phyloP scores from a whole-genome alignment of 148 eudicot species.

The Cornus kousa region DNA sequence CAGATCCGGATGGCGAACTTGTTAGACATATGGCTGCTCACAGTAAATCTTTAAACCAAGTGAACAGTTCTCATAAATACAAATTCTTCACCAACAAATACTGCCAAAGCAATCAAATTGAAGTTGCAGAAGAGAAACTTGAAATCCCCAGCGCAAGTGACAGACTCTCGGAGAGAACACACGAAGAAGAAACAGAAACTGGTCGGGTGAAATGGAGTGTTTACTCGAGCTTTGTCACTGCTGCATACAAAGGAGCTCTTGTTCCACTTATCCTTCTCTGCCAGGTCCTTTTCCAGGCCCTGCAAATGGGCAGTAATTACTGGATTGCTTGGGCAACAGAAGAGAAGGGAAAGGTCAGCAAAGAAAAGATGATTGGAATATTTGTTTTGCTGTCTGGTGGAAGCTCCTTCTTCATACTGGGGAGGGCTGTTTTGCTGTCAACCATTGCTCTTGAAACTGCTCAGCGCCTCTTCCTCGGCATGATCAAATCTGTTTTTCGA shows the following conservation, averaged over 20 bases:
- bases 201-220: slow-evolving; percentile 70
- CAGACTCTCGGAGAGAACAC: slow-evolving; percentile 25
- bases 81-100: slow-evolving; percentile 12
- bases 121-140: slow-evolving; percentile 41
- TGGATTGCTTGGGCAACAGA: slow-evolving; percentile 95
- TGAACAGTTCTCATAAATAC: slow-evolving; percentile 36
- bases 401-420: slow-evolving; percentile 77
- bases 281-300: slow-evolving; percentile 68
- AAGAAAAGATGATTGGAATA: slow-evolving; percentile 47
- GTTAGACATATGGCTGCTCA: slow-evolving; percentile 73
- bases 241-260: slow-evolving; percentile 82
- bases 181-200: slow-evolving; percentile 59
- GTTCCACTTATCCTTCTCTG: slow-evolving; percentile 74
- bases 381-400: slow-evolving; percentile 68
- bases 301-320: slow-evolving; percentile 84
- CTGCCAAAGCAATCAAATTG: slow-evolving; percentile 27
- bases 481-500: slow-evolving; percentile 69
- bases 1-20: slow-evolving; percentile 57
- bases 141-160: slow-evolving; percentile 27
- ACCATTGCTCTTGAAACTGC: slow-evolving; percentile 80
- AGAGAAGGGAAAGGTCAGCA: slow-evolving; percentile 45
- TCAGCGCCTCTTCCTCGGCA: slow-evolving; percentile 56
- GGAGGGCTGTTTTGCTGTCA: slow-evolving; percentile 76
- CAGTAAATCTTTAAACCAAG: slow-evolving; percentile 59
- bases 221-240: slow-evolving; percentile 60